Percentiles rank a stretch among this genome's conserved stretches.
These are phyloP conservation scores for Kwoniella bestiolae DNA, from an alignment of 768 basidiomycete species.

Conservation along the genomic window DNA sequence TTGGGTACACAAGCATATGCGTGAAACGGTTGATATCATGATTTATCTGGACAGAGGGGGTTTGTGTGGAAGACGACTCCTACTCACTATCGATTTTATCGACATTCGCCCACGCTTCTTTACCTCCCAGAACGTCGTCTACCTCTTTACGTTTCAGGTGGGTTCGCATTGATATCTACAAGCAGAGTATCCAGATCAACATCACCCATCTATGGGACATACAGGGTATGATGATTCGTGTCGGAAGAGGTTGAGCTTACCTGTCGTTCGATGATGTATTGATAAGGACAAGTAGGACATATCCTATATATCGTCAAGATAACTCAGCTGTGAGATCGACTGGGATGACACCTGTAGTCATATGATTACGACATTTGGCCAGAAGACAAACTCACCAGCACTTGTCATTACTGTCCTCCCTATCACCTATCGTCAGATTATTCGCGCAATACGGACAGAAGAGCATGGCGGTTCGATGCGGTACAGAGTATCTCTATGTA, in stretches of 20 bases:
- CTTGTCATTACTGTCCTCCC: conserved; percentile 46
- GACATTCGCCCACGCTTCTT: conserved; percentile 91
- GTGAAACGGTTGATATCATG: no score
- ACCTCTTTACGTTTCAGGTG: conserved; percentile 84
- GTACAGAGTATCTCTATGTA: no score
- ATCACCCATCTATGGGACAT: not conserved
- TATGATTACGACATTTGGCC: no score
- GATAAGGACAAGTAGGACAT: conserved; percentile 85
- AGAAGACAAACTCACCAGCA: conserved; percentile 61
- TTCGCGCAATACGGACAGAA: conserved; percentile 97
- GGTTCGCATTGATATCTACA: conserved; percentile 89
- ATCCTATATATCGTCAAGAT: conserved; percentile 65
- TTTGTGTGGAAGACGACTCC: no score
- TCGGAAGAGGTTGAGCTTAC: conserved; percentile 57
- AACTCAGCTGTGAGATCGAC: no score
- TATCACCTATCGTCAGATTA: conserved; percentile 56
- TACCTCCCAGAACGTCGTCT: conserved; percentile 94
- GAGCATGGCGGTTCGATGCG: no score
- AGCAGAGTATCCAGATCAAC: not conserved
- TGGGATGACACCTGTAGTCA: no score
- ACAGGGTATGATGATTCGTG: not conserved
- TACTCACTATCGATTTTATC: conserved; percentile 77
- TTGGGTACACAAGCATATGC: not conserved
- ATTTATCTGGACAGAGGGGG: no score
- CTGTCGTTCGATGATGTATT: conserved; percentile 87